Evolutionary conservation across 768 basidiomycete genomes (phyloP).

Genomic region (Lentinula aciculospora): DNA sequence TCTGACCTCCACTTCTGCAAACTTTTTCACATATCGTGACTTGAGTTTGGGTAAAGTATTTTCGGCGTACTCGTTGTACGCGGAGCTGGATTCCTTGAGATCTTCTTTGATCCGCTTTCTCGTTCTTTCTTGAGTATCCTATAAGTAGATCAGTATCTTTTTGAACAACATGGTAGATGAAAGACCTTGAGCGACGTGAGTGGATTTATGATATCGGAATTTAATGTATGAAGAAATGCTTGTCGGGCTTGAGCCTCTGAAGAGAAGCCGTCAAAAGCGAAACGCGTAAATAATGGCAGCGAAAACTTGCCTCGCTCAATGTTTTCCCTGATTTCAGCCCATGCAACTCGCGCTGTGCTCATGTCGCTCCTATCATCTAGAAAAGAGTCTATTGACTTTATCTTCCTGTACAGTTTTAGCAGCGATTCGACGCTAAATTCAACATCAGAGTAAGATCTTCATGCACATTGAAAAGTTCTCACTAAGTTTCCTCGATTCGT

Average conservation of each 20-base stretch:
- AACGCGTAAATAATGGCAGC: neutral
- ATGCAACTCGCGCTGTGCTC: slow-evolving; percentile 63
- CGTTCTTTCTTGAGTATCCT: slow-evolving; percentile 93
- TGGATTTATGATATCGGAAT: slow-evolving; percentile 66
- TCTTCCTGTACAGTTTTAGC: slow-evolving; percentile 64
- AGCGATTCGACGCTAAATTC: slow-evolving; percentile 64
- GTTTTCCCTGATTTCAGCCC: slow-evolving; percentile 83
- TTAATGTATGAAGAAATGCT: slow-evolving; percentile 71
- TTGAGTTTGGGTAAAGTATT: slow-evolving; percentile 77
- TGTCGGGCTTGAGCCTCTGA: slow-evolving; percentile 78
- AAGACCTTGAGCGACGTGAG: slow-evolving; percentile 62
- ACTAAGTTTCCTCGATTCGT: slow-evolving; percentile 86
- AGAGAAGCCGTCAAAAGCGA: slow-evolving; percentile 9
- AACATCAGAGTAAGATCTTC: neutral
- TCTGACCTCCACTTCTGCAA: slow-evolving; percentile 79
- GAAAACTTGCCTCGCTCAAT: slow-evolving; percentile 63
- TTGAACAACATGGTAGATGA: neutral
- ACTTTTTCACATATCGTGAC: slow-evolving; percentile 75
- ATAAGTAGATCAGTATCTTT: slow-evolving; percentile 3
- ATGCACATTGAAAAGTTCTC: slow-evolving; percentile 20
- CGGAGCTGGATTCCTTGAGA: slow-evolving; percentile 67
- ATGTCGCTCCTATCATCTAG: slow-evolving; percentile 70
- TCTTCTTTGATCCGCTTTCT: slow-evolving; percentile 89
- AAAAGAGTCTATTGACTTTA: slow-evolving; percentile 61
- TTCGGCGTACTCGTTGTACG: slow-evolving; percentile 81